Evolutionary conservation across 441 rosid genomes (phyloP).

Genomic region (Aquilaria agallochum): DNA sequence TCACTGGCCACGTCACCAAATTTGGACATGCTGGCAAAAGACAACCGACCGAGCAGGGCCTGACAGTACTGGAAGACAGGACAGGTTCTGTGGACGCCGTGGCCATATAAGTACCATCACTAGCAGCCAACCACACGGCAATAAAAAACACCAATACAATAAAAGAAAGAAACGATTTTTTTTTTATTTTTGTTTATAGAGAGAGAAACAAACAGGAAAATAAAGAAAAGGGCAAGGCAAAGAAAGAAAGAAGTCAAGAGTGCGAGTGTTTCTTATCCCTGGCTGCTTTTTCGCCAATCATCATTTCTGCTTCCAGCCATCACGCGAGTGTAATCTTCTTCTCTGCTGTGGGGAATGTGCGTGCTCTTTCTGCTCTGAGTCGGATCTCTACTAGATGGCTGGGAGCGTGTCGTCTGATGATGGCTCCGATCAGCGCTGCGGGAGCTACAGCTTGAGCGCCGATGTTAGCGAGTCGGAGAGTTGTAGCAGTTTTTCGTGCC

Average conservation of each 20-base stretch:
- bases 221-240: neutral
- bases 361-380: slow-evolving; percentile 12
- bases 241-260: neutral
- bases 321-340: neutral
- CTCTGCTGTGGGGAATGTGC: slow-evolving; percentile 7
- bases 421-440: slow-evolving; percentile 60
- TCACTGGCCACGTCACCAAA: neutral
- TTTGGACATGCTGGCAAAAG: neutral
- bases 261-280: slow-evolving; percentile 3
- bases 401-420: slow-evolving; percentile 70
- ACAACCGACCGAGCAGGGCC: neutral
- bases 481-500: slow-evolving; percentile 73
- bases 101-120: slow-evolving; percentile 2
- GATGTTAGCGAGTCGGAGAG: slow-evolving; percentile 96
- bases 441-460: slow-evolving; percentile 91
- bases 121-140: neutral
- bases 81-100: slow-evolving; percentile 20
- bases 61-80: slow-evolving; percentile 16
- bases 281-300: neutral
- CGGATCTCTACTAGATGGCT: slow-evolving; percentile 36
- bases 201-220: neutral
- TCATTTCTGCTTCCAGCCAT: neutral
- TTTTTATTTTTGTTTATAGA: neutral
- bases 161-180: neutral
- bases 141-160: neutral